A percentile compares a stretch with the other conserved stretches of the same genome.
Conservation (phyloP, 768 basidiomycete species). For the Asterophora parasitica region DNA sequence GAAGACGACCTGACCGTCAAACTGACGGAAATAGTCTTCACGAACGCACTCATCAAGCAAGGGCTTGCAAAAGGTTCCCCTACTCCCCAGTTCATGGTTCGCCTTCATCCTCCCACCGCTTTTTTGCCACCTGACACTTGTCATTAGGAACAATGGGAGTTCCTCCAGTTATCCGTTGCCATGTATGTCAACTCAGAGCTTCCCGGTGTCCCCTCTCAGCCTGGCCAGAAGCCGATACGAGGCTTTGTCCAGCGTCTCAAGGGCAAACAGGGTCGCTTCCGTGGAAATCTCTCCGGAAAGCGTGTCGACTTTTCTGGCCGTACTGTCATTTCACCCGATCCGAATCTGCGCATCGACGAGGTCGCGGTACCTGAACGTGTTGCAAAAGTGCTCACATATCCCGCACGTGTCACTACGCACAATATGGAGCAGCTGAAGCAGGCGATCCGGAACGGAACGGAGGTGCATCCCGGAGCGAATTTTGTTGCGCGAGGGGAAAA, state of each 20-base stretch:
- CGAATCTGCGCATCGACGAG: constrained; percentile 97
- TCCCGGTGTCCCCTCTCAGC: constrained; percentile 85
- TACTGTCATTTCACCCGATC: constrained; percentile 98
- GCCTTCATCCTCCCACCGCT: background rate
- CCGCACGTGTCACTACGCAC: constrained; percentile 89
- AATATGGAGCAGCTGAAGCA: constrained; percentile 75
- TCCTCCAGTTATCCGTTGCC: constrained; percentile 88
- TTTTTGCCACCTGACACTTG: background rate
- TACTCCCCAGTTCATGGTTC: constrained; percentile 85
- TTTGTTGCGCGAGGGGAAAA: constrained; percentile 81
- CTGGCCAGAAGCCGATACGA: constrained; percentile 90
- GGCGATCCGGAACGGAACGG: constrained; percentile 84
- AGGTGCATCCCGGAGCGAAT: constrained; percentile 93
- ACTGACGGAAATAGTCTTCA: constrained; percentile 93
- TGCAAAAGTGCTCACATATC: constrained; percentile 92
- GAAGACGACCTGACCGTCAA: constrained; percentile 99
- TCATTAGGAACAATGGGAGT: constrained; percentile 94
- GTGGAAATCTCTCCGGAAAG: constrained; percentile 97
- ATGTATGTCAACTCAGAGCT: constrained; percentile 98
- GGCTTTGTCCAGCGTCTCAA: constrained; percentile 98
- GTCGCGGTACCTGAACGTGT: constrained; percentile 96
- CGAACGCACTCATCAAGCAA: constrained; percentile 88
- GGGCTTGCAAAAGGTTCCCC: constrained; percentile 85
- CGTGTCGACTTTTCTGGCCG: constrained; percentile 98
- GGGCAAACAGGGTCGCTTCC: constrained; percentile 98